phyloP scores from a whole-genome alignment of 2,329 filamentous ascomycete species.

The Bimuria novae-zelandiae region DNA sequence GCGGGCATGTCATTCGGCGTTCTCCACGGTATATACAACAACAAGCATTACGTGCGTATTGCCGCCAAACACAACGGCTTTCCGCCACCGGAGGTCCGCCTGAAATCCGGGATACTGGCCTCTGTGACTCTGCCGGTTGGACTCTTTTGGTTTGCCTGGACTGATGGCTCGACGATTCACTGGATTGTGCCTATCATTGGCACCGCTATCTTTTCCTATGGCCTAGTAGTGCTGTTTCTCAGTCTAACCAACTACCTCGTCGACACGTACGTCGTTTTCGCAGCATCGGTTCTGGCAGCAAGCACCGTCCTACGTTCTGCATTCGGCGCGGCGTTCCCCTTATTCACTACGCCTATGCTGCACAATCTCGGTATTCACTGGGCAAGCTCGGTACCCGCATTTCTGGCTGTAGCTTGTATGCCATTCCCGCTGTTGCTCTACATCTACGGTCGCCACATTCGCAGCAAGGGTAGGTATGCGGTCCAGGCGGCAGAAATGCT shows the following conservation, averaged over 20 bases:
- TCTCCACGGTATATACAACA: not conserved
- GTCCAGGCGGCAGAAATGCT: slow-evolving; percentile 56
- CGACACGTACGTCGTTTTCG: slow-evolving; percentile 61
- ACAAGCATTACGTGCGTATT: slow-evolving; percentile 16
- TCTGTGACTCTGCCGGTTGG: slow-evolving; percentile 61
- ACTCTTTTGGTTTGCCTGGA: slow-evolving; percentile 43
- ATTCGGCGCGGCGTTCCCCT: slow-evolving; percentile 52
- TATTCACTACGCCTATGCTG: slow-evolving; percentile 19
- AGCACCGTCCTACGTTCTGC: slow-evolving; percentile 53
- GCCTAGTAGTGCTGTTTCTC: slow-evolving; percentile 31
- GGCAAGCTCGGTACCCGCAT: slow-evolving; percentile 74
- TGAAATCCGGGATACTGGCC: slow-evolving; percentile 65
- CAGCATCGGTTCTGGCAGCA: slow-evolving; percentile 40
- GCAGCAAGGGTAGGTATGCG: slow-evolving; percentile 71
- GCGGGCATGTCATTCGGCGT: slow-evolving; percentile 40
- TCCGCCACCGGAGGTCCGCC: slow-evolving; percentile 62
- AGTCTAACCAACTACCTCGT: slow-evolving; percentile 69
- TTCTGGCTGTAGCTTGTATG: slow-evolving; percentile 73
- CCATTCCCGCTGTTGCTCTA: slow-evolving; percentile 79
- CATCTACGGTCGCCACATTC: slow-evolving; percentile 68
- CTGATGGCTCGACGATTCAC: slow-evolving; percentile 53
- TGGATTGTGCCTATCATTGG: slow-evolving; percentile 60
- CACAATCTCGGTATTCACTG: slow-evolving; percentile 19
- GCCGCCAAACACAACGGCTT: too few relatives aligned
- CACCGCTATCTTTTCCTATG: slow-evolving; percentile 48